These are phyloP conservation scores for Ophiostoma triangulosporum DNA, from an alignment of 2,329 filamentous ascomycete genomes.

Conservation along the genomic window DNA sequence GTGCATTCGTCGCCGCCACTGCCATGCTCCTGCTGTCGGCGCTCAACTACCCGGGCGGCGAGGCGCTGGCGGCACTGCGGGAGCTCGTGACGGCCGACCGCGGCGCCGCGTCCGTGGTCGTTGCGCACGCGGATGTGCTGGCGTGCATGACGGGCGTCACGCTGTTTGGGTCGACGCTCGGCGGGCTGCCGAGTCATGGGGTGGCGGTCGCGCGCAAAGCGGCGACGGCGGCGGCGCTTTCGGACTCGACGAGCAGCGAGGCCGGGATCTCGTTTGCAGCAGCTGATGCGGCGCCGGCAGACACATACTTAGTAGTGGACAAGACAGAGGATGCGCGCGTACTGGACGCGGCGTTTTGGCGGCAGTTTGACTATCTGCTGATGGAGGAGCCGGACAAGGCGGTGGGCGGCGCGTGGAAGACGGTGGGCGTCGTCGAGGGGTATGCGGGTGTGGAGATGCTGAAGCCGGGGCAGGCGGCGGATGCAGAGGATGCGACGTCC, in stretches of 20 bases:
- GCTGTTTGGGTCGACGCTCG: slow-evolving; percentile 40
- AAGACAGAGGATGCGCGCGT: slow-evolving; percentile 43
- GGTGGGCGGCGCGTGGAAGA: slow-evolving; percentile 34
- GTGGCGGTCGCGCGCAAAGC: neutral
- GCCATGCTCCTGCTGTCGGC: slow-evolving; percentile 65
- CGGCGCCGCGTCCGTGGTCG: slow-evolving; percentile 20
- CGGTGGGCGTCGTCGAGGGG: slow-evolving; percentile 41
- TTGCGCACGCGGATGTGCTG: slow-evolving; percentile 50
- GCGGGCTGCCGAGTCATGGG: slow-evolving; percentile 7
- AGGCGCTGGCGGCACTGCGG: slow-evolving; percentile 51
- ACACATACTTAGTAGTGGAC: slow-evolving; percentile 32
- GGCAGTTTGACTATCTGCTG: slow-evolving; percentile 48
- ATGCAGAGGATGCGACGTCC: neutral
- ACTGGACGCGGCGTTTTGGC: slow-evolving; percentile 45
- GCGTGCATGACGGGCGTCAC: slow-evolving; percentile 61
- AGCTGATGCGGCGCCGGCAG: neutral
- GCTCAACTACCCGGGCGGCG: slow-evolving; percentile 86
- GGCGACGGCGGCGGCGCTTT: neutral
- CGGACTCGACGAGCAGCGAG: slow-evolving; percentile 6
- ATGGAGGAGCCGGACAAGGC: slow-evolving; percentile 38
- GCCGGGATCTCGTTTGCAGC: slow-evolving; percentile 12
- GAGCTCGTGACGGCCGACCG: slow-evolving; percentile 23
- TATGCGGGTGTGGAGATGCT: slow-evolving; percentile 47
- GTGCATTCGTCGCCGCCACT: slow-evolving; percentile 41
- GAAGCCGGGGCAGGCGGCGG: slow-evolving; percentile 27